A percentile compares a stretch with the other conserved stretches of the same genome.
phyloP scores from a whole-genome alignment of 257 asterid genomes.

The Echites panduratus region DNA sequence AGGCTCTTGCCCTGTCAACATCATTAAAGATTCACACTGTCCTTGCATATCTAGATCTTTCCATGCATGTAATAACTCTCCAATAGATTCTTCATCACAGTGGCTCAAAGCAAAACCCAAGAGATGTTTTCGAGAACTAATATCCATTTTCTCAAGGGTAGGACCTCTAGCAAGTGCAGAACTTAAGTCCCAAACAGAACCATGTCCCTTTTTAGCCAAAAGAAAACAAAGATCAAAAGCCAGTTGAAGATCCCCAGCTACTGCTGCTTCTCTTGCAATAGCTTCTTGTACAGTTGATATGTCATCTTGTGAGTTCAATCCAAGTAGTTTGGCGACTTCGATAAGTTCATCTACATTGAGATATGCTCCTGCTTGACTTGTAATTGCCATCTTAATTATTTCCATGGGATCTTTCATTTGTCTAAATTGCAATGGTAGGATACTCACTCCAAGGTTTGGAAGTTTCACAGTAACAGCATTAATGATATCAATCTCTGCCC shows the following conservation, averaged over 20 bases:
- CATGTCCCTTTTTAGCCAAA: slow-evolving; percentile 93
- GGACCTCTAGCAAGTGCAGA: slow-evolving; percentile 98
- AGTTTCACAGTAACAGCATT: slow-evolving; percentile 90
- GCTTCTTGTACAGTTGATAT: slow-evolving; percentile 94
- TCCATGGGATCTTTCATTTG: slow-evolving; percentile 98
- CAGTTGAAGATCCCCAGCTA: slow-evolving; percentile 89
- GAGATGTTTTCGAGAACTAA: slow-evolving; percentile 73
- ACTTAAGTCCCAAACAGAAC: slow-evolving; percentile 93
- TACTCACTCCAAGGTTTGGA: slow-evolving; percentile 90
- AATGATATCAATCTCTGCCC: slow-evolving; percentile 79
- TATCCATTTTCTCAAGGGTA: slow-evolving; percentile 77
- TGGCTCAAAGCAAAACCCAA: slow-evolving; percentile 94
- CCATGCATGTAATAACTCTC: slow-evolving; percentile 89
- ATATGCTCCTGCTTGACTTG: slow-evolving; percentile 82
- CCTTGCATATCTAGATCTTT: slow-evolving; percentile 87
- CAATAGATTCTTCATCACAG: slow-evolving; percentile 93
- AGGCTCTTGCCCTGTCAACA: slow-evolving; percentile 67
- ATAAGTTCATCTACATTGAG: slow-evolving; percentile 87
- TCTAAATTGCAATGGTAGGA: slow-evolving; percentile 90
- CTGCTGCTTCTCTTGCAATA: slow-evolving; percentile 99
- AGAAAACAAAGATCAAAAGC: slow-evolving; percentile 92
- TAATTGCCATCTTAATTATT: slow-evolving; percentile 75
- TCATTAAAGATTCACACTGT: slow-evolving; percentile 63
- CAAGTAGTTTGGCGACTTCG: slow-evolving; percentile 91
- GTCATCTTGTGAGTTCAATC: slow-evolving; percentile 80